Evolutionary conservation across 139 green algal genomes (phyloP), one percentile per base, ranked within the genome.

Genomic region (Ulvella scutata): DNA sequence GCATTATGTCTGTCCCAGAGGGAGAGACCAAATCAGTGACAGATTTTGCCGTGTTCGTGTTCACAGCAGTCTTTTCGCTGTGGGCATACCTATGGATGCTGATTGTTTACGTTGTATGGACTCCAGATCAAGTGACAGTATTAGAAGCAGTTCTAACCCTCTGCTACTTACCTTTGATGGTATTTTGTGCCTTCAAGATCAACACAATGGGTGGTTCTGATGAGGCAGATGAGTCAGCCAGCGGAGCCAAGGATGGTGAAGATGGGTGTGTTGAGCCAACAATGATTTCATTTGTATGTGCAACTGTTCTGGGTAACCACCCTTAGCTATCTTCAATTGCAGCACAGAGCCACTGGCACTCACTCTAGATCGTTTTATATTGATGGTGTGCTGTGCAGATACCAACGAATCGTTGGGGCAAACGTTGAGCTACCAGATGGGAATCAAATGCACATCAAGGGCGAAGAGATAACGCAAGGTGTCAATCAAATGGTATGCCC

Each of bases 51-150:
- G 81, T 85, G 38, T 85, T 81, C 29, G 23, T 78, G 38, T 78
- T 38, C 26, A 87, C 82, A 2, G 67, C 73, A 10, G 43, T 78
- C 3, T 85, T 83, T 62, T 80, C 67, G 20, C 43, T 87, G 7
- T 87, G 78, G 78, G 79, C 77, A 0, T 79, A 87, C 62, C 4
- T 87, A 3, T 87, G 79, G 79, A 79, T 87, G 75, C 79, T 79
- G 21, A 43, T 84, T 4, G 79, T 83, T 38, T 84, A 81, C 62
- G 77, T 75, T 3, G 72, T 62, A 44, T 83, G 79, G 79, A 80
- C 75, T 9, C 75, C 79, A 17, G 59, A 75, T 39, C 73, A 78
- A 43, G 40, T 78, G 6, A 36, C 72, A 37, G 21, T 76, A 23
- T 38, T 59, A 35, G 36, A 43, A 29, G 51, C 51, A n/a, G 51